These are phyloP conservation scores for Pittosporum tobira DNA, from an alignment of 129 eudicot species.

Conservation along the genomic window DNA sequence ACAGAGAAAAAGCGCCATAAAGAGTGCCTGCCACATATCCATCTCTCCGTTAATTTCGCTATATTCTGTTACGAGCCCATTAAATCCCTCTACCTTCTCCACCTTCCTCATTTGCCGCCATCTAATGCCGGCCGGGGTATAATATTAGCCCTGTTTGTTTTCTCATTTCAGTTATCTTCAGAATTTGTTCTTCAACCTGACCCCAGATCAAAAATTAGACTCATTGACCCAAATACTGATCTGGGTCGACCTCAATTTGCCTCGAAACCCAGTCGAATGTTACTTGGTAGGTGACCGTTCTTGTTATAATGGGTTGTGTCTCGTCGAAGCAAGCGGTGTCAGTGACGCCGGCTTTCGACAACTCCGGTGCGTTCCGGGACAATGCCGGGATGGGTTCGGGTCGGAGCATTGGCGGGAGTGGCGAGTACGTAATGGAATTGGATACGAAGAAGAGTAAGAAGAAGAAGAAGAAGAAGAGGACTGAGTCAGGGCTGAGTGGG, in stretches of 20 bases:
- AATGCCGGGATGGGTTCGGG: constrained; percentile 50
- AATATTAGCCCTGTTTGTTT: not conserved
- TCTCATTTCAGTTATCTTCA: not conserved
- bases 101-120: constrained; percentile 32
- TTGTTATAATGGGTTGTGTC: constrained; percentile 70
- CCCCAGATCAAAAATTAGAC: constrained; percentile 24
- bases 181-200: not conserved
- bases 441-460: constrained; percentile 38
- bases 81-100: constrained; percentile 3
- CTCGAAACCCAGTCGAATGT: not conserved
- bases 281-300: not conserved
- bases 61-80: constrained; percentile 4
- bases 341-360: constrained; percentile 75
- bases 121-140: not conserved
- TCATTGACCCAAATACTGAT: constrained; percentile 21
- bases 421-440: constrained; percentile 38
- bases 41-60: constrained; percentile 27
- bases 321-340: constrained; percentile 72
- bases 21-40: constrained; percentile 2
- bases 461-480: constrained; percentile 42
- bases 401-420: constrained; percentile 39
- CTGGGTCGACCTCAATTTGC: constrained; percentile 31
- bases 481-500: constrained; percentile 49
- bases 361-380: constrained; percentile 58
- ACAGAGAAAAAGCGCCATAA: constrained; percentile 6